phyloP scores from a whole-genome alignment of 2,329 filamentous ascomycete species.

The Penicillium decumbens region DNA sequence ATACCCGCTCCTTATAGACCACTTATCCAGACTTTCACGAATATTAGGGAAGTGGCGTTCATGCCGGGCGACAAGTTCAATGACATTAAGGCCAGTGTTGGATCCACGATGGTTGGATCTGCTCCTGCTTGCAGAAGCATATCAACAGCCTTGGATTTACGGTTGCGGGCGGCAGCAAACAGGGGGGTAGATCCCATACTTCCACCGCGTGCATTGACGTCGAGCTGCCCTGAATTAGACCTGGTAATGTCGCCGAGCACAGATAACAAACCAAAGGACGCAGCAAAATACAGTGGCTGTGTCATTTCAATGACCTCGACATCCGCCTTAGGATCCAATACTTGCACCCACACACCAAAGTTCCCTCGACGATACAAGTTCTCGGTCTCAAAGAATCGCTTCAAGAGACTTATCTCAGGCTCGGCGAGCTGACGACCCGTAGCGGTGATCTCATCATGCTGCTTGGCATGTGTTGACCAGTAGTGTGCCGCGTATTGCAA shows the following conservation, averaged over 20 bases:
- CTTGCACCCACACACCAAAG: constrained; percentile 18
- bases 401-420: constrained; percentile 3
- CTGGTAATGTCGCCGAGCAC: constrained; percentile 15
- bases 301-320: constrained; percentile 10
- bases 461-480: constrained; percentile 13
- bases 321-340: constrained; percentile 1
- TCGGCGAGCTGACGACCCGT: not conserved
- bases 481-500: constrained; percentile 15
- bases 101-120: constrained; percentile 17
- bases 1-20: not conserved
- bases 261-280: constrained; percentile 18
- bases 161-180: constrained; percentile 14
- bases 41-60: not conserved
- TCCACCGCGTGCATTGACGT: constrained; percentile 19
- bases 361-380: constrained; percentile 14
- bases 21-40: constrained; percentile 4
- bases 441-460: not conserved
- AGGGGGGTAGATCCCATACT: constrained; percentile 16
- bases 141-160: constrained; percentile 14
- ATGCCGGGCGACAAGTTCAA: constrained; percentile 1
- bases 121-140: constrained; percentile 19
- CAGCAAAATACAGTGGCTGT: constrained; percentile 20
- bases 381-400: constrained; percentile 14
- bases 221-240: constrained; percentile 10
- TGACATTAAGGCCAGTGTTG: constrained; percentile 6